Evolutionary conservation across 73 alveolate species (phyloP).

Genomic region (Paramecium sexaurelia): DNA sequence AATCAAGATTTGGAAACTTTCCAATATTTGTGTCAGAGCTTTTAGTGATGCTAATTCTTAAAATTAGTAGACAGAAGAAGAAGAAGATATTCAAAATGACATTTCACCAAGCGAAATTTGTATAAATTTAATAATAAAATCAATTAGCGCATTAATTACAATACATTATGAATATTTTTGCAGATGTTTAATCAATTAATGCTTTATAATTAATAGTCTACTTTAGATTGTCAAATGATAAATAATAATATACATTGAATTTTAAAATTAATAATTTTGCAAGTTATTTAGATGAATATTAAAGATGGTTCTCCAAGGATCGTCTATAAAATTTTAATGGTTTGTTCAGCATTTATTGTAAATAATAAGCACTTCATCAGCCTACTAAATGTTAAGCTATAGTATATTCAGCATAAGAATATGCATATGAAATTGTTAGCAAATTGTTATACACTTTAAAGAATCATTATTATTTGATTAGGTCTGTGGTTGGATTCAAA

Average conservation of each 20-base stretch:
- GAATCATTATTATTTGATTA: neutral
- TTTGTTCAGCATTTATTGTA: neutral
- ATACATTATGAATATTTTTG: neutral
- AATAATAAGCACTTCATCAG: neutral
- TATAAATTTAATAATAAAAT: neutral
- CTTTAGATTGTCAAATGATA: neutral
- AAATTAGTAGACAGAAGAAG: neutral
- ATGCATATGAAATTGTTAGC: neutral
- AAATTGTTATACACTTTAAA: neutral
- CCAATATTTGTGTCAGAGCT: neutral
- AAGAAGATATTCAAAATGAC: neutral
- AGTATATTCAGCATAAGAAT: neutral
- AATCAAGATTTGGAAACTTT: neutral
- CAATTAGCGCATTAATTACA: neutral
- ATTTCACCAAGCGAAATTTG: neutral
- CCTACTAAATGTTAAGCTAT: neutral
- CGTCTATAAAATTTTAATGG: neutral
- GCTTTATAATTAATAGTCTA: neutral
- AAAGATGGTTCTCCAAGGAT: slow-evolving; percentile 19
- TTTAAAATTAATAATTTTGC: slow-evolving; percentile 17
- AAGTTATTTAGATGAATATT: neutral
- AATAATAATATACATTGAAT: neutral
- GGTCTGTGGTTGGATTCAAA: slow-evolving; percentile 14
- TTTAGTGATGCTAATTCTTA: neutral
- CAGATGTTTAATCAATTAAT: neutral